Base-by-base conservation (phyloP, 1,284 basidiomycete species). In the Testicularia cyperi region DNA sequence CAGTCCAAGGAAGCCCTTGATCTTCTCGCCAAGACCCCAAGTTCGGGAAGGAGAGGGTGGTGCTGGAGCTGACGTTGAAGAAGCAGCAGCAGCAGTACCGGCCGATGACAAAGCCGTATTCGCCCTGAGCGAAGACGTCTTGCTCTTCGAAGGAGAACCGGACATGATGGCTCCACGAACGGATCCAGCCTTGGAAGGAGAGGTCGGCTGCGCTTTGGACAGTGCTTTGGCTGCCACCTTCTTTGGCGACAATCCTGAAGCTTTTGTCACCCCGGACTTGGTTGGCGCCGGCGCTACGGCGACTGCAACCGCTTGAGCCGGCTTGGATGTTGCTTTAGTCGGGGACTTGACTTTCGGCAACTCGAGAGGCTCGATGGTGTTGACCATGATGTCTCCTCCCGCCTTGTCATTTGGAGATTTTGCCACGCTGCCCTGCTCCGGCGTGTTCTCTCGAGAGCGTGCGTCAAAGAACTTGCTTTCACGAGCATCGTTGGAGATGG, bases 1-100 rank as follows among this genome's bases (percentile, higher is more conserved):
- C 35, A 70, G 39, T 6, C 68, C 68, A 15, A 70, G 47, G 39
- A 70, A 54, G 18, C 65, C 62, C 27, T 65, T 62, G 58, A 70
- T 53, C 45, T 61, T 64, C 15, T 64, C 60, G 10, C 68, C 61
- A n/a, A 67, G 30, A 18, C 65, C 64, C 58, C 58, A 62, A 1
- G 42, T 20, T 16, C 58, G 38, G 18, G 53, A 55, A 7, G 58
- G 52, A n/a, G 58, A 55, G n/a, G n/a, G n/a, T n/a, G n/a, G n/a
- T n/a, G n/a, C n/a, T n/a, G n/a, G n/a, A n/a, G n/a, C n/a, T n/a
- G n/a, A n/a, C n/a, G n/a, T n/a, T 8, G 51, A 30, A n/a, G 57
- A 43, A 3, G 52, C 10, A 10, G 58, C 44, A 2, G 47, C 38
- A 18, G 47, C 47, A 8, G 44, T 16, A 20, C 51, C 45, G 13